Conservation (phyloP, 116 monocot species). For the Posidonia oceanica region DNA sequence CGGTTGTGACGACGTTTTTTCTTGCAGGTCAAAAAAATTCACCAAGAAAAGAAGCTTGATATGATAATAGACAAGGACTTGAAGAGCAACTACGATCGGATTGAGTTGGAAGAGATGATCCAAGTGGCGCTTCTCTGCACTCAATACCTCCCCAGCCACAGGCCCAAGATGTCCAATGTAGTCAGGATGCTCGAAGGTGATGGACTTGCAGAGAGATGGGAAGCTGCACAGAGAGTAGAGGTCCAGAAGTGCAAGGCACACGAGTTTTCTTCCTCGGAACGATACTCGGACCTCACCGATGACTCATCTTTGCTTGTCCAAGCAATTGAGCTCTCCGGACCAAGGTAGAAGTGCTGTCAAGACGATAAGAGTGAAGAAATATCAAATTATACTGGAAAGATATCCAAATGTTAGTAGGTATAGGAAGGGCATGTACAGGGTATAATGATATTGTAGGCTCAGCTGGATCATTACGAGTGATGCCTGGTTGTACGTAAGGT, state of each 20-base stretch:
- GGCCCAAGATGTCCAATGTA: conserved; percentile 77
- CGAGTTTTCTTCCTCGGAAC: conserved; percentile 16
- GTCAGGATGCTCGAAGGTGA: conserved; percentile 78
- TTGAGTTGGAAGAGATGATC: conserved; percentile 66
- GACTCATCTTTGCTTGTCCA: conserved; percentile 38
- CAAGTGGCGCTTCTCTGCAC: conserved; percentile 71
- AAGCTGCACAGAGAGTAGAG: conserved; percentile 29
- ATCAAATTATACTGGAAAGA: too few relatives aligned
- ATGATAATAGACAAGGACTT: conserved; percentile 46
- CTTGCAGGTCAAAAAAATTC: conserved; percentile 50
- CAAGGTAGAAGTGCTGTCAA: conserved; percentile 13
- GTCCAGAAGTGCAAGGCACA: conserved; percentile 14
- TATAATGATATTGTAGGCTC: too few relatives aligned
- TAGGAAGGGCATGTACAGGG: too few relatives aligned
- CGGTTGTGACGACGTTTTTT: too few relatives aligned
- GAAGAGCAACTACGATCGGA: conserved; percentile 31
- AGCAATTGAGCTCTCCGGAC: conserved; percentile 54
- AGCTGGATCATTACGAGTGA: too few relatives aligned
- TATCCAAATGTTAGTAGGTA: too few relatives aligned
- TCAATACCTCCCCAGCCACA: conserved; percentile 38
- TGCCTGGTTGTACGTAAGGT: too few relatives aligned
- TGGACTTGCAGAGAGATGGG: conserved; percentile 72
- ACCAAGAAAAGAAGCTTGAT: conserved; percentile 49
- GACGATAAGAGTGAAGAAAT: too few relatives aligned
- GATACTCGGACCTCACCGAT: conserved; percentile 33